Base-by-base conservation (phyloP, 306 rosid genomes). In the Sicyos edulis region DNA sequence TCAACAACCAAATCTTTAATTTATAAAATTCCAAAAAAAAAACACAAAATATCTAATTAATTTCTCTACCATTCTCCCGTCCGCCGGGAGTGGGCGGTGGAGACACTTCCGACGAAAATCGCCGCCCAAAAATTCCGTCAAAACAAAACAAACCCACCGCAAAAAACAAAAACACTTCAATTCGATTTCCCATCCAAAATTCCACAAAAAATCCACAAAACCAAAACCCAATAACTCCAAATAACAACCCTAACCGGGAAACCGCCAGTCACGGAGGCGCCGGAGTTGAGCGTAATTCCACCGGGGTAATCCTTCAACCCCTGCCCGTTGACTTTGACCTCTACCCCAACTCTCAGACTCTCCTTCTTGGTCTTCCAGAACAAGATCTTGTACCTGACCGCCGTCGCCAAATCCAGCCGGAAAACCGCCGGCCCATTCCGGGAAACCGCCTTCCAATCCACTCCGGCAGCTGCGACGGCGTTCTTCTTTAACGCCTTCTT, bases 371-470 rank as follows among this genome's bases (percentile, higher is more conserved):
- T 86, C 80, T 51, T 84, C 96, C 96, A 90, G 1, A 73, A 3
- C 78, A 86, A 7, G 54, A 88, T 90, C 86, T 88, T 88, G 60
- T 82, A 93, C 92, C 89, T 85, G 58, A 81, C 93, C 59, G 77
- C 64, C 58, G 98, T 93, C n/a, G 4, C 50, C 73, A 82, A 78
- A 67, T 88, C 78, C 83, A 88, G 88, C 77, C 90, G 80, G 59
- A 82, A 78, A 29, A 24, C 17, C 62, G 44, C 63, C 13, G 62
- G 32, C 0, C 77, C 78, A 40, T 66, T 19, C 8, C 65, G n/a
- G 13, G 12, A 16, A 53, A 77, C 64, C 37, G 52, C 49, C 8
- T 86, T 79, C 70, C 77, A 19, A 70, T 90, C 82, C 19, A 83
- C 24, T 26, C 65, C 67, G 29, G 5, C 22, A 14, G 73, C 49